Base-by-base conservation (phyloP, 139 green algal genomes). In the Chlorella sp. region DNA sequence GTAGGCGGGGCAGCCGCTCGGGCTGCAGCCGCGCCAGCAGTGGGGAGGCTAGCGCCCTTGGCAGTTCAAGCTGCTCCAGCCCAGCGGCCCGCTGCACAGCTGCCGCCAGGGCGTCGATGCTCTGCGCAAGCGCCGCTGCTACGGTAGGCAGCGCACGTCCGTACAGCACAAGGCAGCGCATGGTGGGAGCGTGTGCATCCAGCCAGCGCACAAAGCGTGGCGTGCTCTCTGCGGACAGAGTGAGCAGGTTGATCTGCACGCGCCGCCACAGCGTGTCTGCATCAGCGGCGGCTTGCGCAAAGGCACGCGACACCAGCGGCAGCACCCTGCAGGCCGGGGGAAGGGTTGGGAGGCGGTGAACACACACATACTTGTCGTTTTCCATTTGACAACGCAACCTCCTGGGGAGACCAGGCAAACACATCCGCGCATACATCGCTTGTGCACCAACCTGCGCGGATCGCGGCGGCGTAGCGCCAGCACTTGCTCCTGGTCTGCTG, bases 121-220 rank as follows among this genome's bases (percentile, higher is more conserved):
- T 56, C 25, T 60, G 23, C 15, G 13, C 36, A 36, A 82, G 38
- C 1, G 76, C 76, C 11, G 76, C 60, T 5, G 71, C 76, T 13
- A 82, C 76, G 12, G 76, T 60, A 11, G 76, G 57, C 25, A 82
- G 76, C 5, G 76, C 36, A 1, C 76, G 23, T 56, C 76, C 76
- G 76, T 82, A 44, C 57, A 82, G 57, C 56, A 71, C 76, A 1
- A 82, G 76, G 55, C 36, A 23, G 76, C 76, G 76, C 26, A 82
- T 2, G 36, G 36, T 23, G 36, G 76, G 25, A 16, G 76, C 76
- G 28, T 82, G 76, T 2, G 23, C 23, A 56, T 15, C 0, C 26
- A 82, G 60, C 76, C 76, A 82, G 60, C 25, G 0, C 23, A 39
- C 56, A 28, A 82, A 56, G 25, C 25, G 5, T 15, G 76, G 76